phyloP scores from a whole-genome alignment of 352 stramenopile genomes.

The Phytophthora kernoviae region DNA sequence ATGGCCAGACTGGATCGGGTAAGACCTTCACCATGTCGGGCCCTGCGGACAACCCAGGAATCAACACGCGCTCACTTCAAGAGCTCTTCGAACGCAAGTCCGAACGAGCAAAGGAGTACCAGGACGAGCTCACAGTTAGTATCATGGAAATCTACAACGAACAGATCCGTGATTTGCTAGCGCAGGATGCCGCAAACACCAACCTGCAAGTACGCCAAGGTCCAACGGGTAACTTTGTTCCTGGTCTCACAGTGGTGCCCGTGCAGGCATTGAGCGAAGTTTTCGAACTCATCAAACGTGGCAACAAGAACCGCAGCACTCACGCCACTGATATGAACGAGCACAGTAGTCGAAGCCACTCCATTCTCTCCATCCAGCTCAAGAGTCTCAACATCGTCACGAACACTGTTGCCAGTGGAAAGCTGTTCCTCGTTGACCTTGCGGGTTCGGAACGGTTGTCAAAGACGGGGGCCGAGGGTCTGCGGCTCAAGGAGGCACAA shows the following conservation, averaged over 20 bases:
- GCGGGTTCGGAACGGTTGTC: slow-evolving; percentile 89
- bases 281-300: slow-evolving; percentile 83
- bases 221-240: slow-evolving; percentile 85
- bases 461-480: slow-evolving; percentile 88
- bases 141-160: slow-evolving; percentile 98
- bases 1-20: slow-evolving; percentile 86
- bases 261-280: slow-evolving; percentile 85
- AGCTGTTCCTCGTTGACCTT: slow-evolving; percentile 91
- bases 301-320: slow-evolving; percentile 88
- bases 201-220: slow-evolving; percentile 87
- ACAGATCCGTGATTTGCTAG: slow-evolving; percentile 93
- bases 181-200: slow-evolving; percentile 76
- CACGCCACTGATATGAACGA: slow-evolving; percentile 91
- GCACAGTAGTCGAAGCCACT: slow-evolving; percentile 88
- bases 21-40: slow-evolving; percentile 90
- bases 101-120: slow-evolving; percentile 69
- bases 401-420: slow-evolving; percentile 67
- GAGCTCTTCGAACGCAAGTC: slow-evolving; percentile 82
- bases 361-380: slow-evolving; percentile 86
- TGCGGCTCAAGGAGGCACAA: slow-evolving; percentile 90
- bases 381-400: slow-evolving; percentile 87
- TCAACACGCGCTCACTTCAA: slow-evolving; percentile 86
- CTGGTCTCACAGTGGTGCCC: slow-evolving; percentile 71
- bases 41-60: slow-evolving; percentile 67
- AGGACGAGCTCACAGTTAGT: slow-evolving; percentile 89